Base-by-base conservation (phyloP, 352 stramenopile species). In the Proteromonas lacertae region DNA sequence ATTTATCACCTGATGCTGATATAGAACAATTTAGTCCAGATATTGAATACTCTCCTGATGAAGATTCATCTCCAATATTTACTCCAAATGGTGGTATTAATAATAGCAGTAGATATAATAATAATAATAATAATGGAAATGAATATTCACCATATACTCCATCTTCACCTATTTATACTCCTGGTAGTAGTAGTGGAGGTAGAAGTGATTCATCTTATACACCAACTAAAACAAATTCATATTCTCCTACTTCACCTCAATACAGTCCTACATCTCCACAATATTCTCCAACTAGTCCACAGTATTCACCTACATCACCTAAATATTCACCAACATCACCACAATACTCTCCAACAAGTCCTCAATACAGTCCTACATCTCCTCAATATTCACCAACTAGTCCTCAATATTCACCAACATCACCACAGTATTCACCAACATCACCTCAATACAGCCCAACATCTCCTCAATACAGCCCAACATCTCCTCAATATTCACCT, bases 391-490 rank as follows among this genome's bases (percentile, higher is more conserved):
- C 29, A 24, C 41, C 48, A 0, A 59, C 55, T 10, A 42, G 23
- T 1, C 41, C 51, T 22, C 42, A 48, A 35, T 57, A 54, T 39
- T 58, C 35, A 13, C 56, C 47, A 61, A n/a, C 67, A 66, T 71
- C 58, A 50, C 51, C 12, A 51, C 47, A 5, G 32, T 38, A 38
- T 18, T 38, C 32, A 16, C 32, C 5, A n/a, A 5, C 19, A 9
- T 28, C 33, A 53, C 33, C 29, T 6, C 16, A 5, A 4, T 65
- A 57, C 29, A 40, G 55, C 40, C 54, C 68, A 8, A 66, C 65
- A 16, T 74, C 52, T 8, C 74, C 73, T 26, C 69, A 69, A 18
- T 89, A 87, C 52, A 69, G 53, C 2, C 65, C 67, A 18, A 71
- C 62, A 0, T 73, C 56, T 17, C 69, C 70, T 29, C 57, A 60